Conservation (phyloP, 768 basidiomycete species). For the Tylopilus rubrobrunneus region DNA sequence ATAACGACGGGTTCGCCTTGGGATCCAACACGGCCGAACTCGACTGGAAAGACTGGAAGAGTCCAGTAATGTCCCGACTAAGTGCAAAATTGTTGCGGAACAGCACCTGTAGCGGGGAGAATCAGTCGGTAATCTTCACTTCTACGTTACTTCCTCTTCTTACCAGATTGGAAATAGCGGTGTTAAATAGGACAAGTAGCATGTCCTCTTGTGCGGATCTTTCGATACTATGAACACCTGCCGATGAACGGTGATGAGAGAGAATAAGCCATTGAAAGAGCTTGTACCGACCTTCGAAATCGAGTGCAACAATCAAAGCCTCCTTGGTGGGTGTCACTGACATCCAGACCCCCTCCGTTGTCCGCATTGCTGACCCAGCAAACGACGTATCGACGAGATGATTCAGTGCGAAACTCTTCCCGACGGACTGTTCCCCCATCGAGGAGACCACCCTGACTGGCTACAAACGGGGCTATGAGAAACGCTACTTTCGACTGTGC, state of each 20-base stretch:
- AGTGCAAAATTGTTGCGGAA: conserved; percentile 42
- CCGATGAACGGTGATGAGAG: not conserved
- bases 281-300: conserved; percentile 51
- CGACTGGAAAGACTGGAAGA: no score
- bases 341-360: conserved; percentile 67
- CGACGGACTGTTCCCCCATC: conserved; percentile 67
- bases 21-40: no score
- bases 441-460: conserved; percentile 64
- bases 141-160: conserved; percentile 23
- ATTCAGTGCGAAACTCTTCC: conserved; percentile 56
- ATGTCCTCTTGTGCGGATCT: conserved; percentile 62
- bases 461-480: conserved; percentile 25
- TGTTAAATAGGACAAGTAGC: conserved; percentile 59
- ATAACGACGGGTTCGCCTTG: no score
- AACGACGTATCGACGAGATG: conserved; percentile 64
- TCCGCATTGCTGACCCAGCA: conserved; percentile 61
- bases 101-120: conserved; percentile 40
- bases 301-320: conserved; percentile 51
- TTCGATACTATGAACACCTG: conserved; percentile 61
- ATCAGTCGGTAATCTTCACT: no score
- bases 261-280: not conserved
- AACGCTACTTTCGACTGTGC: rapidly evolving
- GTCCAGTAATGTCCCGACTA: no score
- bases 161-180: conserved; percentile 62
- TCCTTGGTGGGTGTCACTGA: conserved; percentile 59